phyloP scores from a whole-genome alignment of 2,329 filamentous ascomycete species.

The Hypoxylon rubiginosum region DNA sequence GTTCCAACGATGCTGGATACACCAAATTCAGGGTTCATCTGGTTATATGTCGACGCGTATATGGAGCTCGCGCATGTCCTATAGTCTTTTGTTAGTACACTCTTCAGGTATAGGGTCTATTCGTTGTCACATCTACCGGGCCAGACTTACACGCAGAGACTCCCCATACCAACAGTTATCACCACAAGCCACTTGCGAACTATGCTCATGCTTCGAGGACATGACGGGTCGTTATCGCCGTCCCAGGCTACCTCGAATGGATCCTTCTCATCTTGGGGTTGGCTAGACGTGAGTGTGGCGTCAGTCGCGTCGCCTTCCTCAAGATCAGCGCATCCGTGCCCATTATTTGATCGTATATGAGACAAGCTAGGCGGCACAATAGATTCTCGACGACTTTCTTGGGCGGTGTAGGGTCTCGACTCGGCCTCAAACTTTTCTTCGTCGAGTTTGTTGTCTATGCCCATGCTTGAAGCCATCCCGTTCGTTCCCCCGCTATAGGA shows the following conservation, averaged over 20 bases:
- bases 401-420: constrained; percentile 9
- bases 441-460: constrained; percentile 17
- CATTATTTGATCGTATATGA: constrained; percentile 44
- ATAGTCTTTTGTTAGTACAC: constrained; percentile 22
- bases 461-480: constrained; percentile 23
- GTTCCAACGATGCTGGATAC: constrained; percentile 80
- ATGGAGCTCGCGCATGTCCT: constrained; percentile 90
- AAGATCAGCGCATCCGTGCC: constrained; percentile 45
- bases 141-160: constrained; percentile 84
- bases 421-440: constrained; percentile 31
- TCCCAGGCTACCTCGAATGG: constrained; percentile 82
- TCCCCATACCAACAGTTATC: constrained; percentile 77
- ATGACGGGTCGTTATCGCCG: constrained; percentile 76
- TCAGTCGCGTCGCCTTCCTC: constrained; percentile 38
- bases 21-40: constrained; percentile 81
- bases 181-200: constrained; percentile 85
- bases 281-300: constrained; percentile 18
- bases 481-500: constrained; percentile 9
- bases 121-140: neutral
- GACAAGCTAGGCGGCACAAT: neutral
- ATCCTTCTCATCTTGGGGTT: constrained; percentile 54
- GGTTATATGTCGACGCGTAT: constrained; percentile 85
- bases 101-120: neutral
- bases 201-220: constrained; percentile 58
- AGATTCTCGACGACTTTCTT: constrained; percentile 9